phyloP scores from a whole-genome alignment of 805 yeast genomes.

The Candida nemodendra region DNA sequence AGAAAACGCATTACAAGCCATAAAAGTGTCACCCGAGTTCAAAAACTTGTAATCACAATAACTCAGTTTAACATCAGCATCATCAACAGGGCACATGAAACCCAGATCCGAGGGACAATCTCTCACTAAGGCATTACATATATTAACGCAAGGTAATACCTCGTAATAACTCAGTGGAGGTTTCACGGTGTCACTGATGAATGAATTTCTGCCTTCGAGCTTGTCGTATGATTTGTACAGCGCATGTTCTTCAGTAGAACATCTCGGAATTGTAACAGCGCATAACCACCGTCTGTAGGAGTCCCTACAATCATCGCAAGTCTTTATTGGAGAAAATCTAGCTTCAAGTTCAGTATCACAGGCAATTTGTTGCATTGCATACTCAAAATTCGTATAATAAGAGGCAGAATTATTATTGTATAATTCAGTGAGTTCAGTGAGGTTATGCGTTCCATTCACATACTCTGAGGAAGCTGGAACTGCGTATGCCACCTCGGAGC shows the following conservation, averaged over 20 bases:
- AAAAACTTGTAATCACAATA: constrained; percentile 38
- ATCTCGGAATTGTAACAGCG: constrained; percentile 82
- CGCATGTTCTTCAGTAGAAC: constrained; percentile 51
- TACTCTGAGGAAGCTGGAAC: constrained; percentile 55
- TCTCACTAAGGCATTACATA: constrained; percentile 74
- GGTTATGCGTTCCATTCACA: constrained; percentile 29
- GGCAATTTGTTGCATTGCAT: constrained; percentile 70
- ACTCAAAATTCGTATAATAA: constrained; percentile 63
- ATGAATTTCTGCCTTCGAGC: constrained; percentile 57
- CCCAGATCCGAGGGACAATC: constrained; percentile 80
- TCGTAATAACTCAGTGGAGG: constrained; percentile 68
- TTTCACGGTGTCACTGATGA: constrained; percentile 50
- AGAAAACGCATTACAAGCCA: constrained; percentile 38
- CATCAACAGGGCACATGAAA: constrained; percentile 65
- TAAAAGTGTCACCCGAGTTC: constrained; percentile 29
- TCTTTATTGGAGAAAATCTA: constrained; percentile 67
- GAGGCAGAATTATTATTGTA: constrained; percentile 66
- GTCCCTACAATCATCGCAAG: constrained; percentile 69
- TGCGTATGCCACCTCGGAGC: constrained; percentile 80
- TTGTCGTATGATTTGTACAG: constrained; percentile 47
- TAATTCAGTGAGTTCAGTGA: constrained; percentile 37
- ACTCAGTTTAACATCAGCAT: constrained; percentile 36
- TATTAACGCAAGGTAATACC: constrained; percentile 79
- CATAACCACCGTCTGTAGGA: constrained; percentile 89
- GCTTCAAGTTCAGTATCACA: constrained; percentile 71